These are phyloP conservation scores for Penicillium dipodomyicola DNA, from an alignment of 495 filamentous ascomycete genomes.

Conservation along the genomic window DNA sequence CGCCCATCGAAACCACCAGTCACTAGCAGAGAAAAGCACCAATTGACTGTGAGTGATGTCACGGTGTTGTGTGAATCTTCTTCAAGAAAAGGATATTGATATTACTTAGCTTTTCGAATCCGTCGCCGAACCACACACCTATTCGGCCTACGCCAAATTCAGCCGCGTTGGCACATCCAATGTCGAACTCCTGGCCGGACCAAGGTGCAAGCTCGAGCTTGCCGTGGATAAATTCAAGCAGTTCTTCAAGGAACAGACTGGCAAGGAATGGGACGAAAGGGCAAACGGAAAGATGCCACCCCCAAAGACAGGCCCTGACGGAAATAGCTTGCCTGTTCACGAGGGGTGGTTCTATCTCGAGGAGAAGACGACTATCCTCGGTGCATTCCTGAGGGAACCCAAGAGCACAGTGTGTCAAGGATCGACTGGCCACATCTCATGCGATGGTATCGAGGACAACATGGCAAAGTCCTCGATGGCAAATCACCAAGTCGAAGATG, in stretches of 20 bases:
- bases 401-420: neutral
- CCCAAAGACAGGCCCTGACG: slow-evolving; percentile 23
- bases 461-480: too few species aligned
- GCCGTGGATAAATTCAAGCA: slow-evolving; percentile 50
- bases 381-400: slow-evolving; percentile 19
- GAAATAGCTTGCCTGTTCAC: slow-evolving; percentile 26
- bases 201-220: slow-evolving; percentile 26
- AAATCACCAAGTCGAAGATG: neutral
- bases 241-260: slow-evolving; percentile 57
- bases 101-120: slow-evolving; percentile 52
- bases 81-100: slow-evolving; percentile 1
- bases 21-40: slow-evolving; percentile 13
- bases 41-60: slow-evolving; percentile 28
- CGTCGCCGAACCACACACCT: slow-evolving; percentile 43
- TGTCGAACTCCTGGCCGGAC: slow-evolving; percentile 33
- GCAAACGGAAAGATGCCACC: slow-evolving; percentile 14
- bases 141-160: slow-evolving; percentile 41
- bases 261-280: slow-evolving; percentile 55
- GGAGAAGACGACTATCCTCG: slow-evolving; percentile 18
- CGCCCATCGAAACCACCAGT: slow-evolving; percentile 10
- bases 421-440: neutral
- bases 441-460: too few species aligned
- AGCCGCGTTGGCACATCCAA: slow-evolving; percentile 27
- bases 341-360: slow-evolving; percentile 39
- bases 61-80: neutral